Conservation (phyloP, 345 rosid genomes). For the Syzygium aromaticum region DNA sequence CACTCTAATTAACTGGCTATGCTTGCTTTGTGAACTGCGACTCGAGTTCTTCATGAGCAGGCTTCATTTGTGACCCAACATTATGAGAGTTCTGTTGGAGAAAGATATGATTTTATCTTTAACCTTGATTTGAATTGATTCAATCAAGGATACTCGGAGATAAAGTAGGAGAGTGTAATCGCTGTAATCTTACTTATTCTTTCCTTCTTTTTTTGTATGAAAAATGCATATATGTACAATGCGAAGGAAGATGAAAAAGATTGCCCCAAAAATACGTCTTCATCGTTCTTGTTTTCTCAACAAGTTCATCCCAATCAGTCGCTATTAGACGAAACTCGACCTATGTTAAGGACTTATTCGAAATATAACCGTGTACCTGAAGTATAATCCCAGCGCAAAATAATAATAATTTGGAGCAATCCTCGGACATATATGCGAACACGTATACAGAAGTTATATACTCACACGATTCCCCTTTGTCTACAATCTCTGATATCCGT, state of each 20-base stretch:
- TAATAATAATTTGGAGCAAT: not conserved
- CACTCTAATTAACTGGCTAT: not conserved
- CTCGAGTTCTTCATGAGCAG: not conserved
- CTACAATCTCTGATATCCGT: conserved; percentile 23
- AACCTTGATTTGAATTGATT: no score
- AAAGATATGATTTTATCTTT: no score
- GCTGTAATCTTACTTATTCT: no score
- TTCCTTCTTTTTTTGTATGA: no score
- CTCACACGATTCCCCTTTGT: conserved; percentile 24
- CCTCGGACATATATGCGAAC: not conserved
- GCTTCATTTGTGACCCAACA: not conserved
- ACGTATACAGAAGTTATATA: not conserved
- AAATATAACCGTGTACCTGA: not conserved
- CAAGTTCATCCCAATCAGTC: not conserved
- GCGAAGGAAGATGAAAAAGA: no score
- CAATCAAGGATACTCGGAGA: no score
- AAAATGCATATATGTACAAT: no score
- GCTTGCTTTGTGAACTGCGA: not conserved
- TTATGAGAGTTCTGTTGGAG: no score
- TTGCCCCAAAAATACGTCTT: no score
- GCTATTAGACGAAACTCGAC: not conserved
- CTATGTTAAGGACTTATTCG: not conserved
- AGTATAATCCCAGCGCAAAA: not conserved
- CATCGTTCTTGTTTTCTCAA: no score
- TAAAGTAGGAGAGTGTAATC: no score